Percentiles rank a stretch among this genome's conserved stretches.
phyloP scores from a whole-genome alignment of 2,329 filamentous ascomycete genomes.

The Nigrospora osmanthi region DNA sequence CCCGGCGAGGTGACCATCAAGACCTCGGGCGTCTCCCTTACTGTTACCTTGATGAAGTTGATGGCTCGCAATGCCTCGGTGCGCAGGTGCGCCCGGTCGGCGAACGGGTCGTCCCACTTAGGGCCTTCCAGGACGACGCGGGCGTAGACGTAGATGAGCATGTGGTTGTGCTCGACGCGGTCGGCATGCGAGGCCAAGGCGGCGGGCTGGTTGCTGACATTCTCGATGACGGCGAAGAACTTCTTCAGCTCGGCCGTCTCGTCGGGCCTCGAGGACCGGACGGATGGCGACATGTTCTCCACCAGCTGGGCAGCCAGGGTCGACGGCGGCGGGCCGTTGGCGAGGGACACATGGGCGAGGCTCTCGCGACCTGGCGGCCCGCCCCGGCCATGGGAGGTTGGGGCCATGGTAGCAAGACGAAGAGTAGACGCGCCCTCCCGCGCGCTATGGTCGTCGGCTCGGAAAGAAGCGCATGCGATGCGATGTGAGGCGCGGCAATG shows the following conservation, averaged over 20 bases:
- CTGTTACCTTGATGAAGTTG: constrained; percentile 66
- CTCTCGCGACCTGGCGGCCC: constrained; percentile 14
- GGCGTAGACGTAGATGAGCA: constrained; percentile 76
- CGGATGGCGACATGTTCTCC: constrained; percentile 64
- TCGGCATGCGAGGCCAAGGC: constrained; percentile 55
- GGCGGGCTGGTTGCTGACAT: constrained; percentile 40
- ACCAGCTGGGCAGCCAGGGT: constrained; percentile 85
- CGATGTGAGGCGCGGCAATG: too few relatives aligned
- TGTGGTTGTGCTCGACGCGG: constrained; percentile 70
- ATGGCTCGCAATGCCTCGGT: constrained; percentile 64
- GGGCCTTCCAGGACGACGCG: constrained; percentile 70
- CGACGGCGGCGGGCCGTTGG: constrained; percentile 52
- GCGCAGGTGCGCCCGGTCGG: constrained; percentile 44
- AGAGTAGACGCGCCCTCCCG: neutral
- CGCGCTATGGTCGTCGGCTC: neutral
- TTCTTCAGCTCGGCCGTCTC: constrained; percentile 69
- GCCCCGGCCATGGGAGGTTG: constrained; percentile 20
- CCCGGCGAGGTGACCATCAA: constrained; percentile 38
- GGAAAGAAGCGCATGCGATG: neutral
- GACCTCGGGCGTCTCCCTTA: constrained; percentile 68
- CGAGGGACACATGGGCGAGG: constrained; percentile 11
- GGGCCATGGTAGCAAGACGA: constrained; percentile 13
- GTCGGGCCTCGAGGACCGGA: constrained; percentile 52
- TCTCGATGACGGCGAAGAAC: constrained; percentile 51
- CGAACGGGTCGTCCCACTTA: constrained; percentile 61